Percentiles rank a stretch among this genome's conserved stretches.
Conservation (phyloP, 257 asterid genomes). For the Nicotiana knightiana region DNA sequence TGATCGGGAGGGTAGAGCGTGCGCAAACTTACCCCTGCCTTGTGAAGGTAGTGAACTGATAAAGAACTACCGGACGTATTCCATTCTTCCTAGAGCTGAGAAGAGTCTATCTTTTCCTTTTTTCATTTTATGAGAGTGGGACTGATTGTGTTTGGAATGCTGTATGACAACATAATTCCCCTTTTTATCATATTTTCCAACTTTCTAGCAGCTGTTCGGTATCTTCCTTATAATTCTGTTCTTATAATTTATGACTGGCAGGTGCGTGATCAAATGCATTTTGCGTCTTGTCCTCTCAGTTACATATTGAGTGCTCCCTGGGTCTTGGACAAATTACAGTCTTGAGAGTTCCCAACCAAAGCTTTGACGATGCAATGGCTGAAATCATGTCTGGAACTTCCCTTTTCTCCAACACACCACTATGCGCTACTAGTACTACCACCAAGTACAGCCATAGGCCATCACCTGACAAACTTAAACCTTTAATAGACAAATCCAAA, state of each 20-base stretch:
- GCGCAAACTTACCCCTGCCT: too few relatives aligned
- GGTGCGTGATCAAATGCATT: neutral
- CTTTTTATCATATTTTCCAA: neutral
- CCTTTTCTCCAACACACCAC: neutral
- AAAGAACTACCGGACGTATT: neutral
- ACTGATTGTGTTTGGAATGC: neutral
- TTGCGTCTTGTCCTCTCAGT: neutral
- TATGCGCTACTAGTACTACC: conserved; percentile 1
- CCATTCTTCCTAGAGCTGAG: neutral
- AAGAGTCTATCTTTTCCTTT: neutral
- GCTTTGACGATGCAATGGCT: neutral
- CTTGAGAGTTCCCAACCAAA: neutral
- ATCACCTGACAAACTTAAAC: conserved; percentile 15
- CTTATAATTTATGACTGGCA: neutral
- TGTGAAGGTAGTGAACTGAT: too few relatives aligned
- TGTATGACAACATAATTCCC: neutral
- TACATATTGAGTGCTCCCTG: neutral
- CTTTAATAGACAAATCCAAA: conserved; percentile 21
- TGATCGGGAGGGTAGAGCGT: too few relatives aligned
- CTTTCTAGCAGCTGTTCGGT: neutral
- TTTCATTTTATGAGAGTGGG: neutral
- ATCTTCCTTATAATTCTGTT: neutral
- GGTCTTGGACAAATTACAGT: neutral
- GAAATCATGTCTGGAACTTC: conserved; percentile 19
- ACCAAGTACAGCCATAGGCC: conserved; percentile 6